Evolutionary conservation across 169 alveolate genomes (phyloP).

Genomic region (Plasmodium gaboni): DNA sequence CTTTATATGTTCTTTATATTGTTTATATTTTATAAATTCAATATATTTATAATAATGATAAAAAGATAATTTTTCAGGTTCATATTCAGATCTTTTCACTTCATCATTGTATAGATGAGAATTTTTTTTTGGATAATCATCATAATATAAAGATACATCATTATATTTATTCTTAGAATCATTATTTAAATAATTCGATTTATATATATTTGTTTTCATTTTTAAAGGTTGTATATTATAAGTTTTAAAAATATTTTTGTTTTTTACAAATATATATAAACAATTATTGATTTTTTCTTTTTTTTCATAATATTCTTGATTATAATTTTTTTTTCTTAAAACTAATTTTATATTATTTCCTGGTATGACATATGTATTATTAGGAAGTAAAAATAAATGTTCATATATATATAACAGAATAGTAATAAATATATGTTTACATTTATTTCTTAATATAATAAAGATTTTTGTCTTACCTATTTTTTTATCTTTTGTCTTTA

Average conservation of each 20-base stretch:
- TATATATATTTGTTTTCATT: background rate
- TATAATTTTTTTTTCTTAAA: constrained; percentile 3
- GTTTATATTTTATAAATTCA: background rate
- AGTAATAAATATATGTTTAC: constrained; percentile 33
- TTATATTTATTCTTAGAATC: too few species aligned
- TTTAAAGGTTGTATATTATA: too few species aligned
- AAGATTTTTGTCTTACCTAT: constrained; percentile 26
- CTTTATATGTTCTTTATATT: background rate
- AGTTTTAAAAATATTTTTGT: constrained; percentile 7
- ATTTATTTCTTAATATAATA: constrained; percentile 21
- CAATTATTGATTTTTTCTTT: background rate
- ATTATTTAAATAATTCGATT: background rate
- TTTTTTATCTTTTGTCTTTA: constrained; percentile 17
- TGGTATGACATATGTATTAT: constrained; percentile 28
- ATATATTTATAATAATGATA: too few species aligned
- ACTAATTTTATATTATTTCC: constrained; percentile 19
- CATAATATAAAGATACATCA: too few species aligned
- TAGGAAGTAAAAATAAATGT: constrained; percentile 16
- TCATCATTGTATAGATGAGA: too few species aligned
- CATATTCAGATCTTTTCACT: too few species aligned
- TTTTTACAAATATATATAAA: background rate
- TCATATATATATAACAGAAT: constrained; percentile 23
- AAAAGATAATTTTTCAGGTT: too few species aligned
- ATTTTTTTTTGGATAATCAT: too few species aligned
- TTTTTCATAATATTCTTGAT: background rate